Evolutionary conservation across 1,284 basidiomycete species (phyloP).

Genomic region (Fomitopsis palustris): DNA sequence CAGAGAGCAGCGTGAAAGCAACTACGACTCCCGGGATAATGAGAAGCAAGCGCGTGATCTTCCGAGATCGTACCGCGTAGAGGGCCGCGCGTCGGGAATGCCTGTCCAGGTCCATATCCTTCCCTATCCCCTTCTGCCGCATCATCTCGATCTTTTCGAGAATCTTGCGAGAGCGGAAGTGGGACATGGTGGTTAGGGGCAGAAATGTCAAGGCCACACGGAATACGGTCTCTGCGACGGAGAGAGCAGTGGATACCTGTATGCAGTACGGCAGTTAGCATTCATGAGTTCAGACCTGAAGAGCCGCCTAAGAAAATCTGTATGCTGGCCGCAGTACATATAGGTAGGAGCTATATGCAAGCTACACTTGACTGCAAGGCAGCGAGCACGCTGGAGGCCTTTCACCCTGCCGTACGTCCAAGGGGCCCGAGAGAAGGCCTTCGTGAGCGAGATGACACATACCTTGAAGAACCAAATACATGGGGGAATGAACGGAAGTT

Average conservation of each 20-base stretch:
- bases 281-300: neutral
- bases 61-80: constrained; percentile 45
- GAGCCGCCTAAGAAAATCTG: neutral
- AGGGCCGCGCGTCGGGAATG: constrained; percentile 41
- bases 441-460: constrained; percentile 9
- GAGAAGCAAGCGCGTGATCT: constrained; percentile 52
- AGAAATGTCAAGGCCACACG: constrained; percentile 72
- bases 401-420: neutral
- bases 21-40: constrained; percentile 68
- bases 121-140: constrained; percentile 40
- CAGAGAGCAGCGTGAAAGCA: constrained; percentile 71
- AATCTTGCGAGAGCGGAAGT: constrained; percentile 45
- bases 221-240: constrained; percentile 58
- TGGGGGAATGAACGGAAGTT: constrained; percentile 32
- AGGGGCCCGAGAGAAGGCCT: neutral
- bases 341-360: neutral
- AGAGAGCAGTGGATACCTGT: constrained; percentile 52
- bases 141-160: constrained; percentile 46
- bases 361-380: neutral
- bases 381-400: neutral
- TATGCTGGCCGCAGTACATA: neutral
- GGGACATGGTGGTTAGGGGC: constrained; percentile 59
- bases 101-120: constrained; percentile 42
- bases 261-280: constrained; percentile 6
- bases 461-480: constrained; percentile 48